Percentiles rank a stretch among this genome's conserved stretches.
Evolutionary conservation across 495 filamentous ascomycete genomes (phyloP).

Genomic region (Pseudevernia furfuracea): DNA sequence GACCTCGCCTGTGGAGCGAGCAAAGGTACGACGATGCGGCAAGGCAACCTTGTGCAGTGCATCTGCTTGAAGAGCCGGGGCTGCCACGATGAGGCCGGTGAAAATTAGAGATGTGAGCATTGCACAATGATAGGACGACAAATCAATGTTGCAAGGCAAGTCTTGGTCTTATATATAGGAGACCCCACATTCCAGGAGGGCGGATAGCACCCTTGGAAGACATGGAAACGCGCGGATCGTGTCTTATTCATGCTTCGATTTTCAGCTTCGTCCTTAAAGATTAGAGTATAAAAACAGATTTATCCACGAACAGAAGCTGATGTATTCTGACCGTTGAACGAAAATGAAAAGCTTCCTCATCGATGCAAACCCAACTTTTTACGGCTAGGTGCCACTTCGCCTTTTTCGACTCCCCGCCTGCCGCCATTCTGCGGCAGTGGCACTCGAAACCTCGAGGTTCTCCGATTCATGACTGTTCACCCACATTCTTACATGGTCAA

Average conservation of each 20-base stretch:
- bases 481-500: not conserved
- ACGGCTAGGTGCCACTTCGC: not conserved
- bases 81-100: not conserved
- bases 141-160: not conserved
- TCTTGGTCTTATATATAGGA: not conserved
- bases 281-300: no score
- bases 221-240: not conserved
- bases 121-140: not conserved
- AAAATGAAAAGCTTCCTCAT: no score
- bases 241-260: not conserved
- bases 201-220: no score
- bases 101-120: not conserved
- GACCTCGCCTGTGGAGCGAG: constrained; percentile 1
- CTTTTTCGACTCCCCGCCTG: not conserved
- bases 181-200: not conserved
- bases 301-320: no score
- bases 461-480: not conserved
- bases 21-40: not conserved
- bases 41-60: constrained; percentile 10
- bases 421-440: not conserved
- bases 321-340: no score
- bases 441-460: not conserved
- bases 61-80: not conserved
- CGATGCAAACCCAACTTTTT: no score
- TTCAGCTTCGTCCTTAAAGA: no score